Evolutionary conservation across 805 yeast genomes (phyloP).

Genomic region (Schwanniomyces sp.): DNA sequence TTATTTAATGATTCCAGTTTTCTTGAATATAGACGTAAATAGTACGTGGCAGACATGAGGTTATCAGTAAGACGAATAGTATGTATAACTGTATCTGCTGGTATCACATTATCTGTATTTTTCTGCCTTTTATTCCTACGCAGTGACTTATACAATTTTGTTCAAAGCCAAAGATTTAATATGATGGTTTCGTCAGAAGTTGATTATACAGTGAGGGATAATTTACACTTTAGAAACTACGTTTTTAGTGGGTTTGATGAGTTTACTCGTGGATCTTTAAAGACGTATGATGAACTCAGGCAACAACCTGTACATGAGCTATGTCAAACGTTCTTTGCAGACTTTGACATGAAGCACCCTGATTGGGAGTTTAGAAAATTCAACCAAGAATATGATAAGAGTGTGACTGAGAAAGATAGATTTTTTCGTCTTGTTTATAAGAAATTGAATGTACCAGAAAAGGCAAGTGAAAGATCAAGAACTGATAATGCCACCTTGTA

Average conservation of each 20-base stretch:
- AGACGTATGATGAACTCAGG: constrained; percentile 4
- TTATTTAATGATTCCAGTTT: neutral
- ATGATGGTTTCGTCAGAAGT: neutral
- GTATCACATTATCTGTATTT: neutral
- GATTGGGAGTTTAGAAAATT: constrained; percentile 20
- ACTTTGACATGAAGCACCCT: constrained; percentile 16
- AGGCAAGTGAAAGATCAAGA: constrained; percentile 4
- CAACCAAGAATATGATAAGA: constrained; percentile 16
- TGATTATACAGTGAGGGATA: neutral
- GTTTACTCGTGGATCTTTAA: constrained; percentile 8
- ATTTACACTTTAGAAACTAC: constrained; percentile 25
- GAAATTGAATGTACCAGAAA: constrained; percentile 7
- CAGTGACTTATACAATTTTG: neutral
- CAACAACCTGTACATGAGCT: constrained; percentile 15
- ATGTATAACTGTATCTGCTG: neutral
- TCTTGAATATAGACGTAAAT: neutral
- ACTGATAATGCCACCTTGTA: constrained; percentile 16
- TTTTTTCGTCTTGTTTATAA: constrained; percentile 11
- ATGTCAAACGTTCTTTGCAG: constrained; percentile 24
- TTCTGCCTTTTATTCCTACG: neutral
- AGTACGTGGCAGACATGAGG: constrained; percentile 7
- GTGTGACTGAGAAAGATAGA: constrained; percentile 15
- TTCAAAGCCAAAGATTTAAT: neutral
- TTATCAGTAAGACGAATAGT: constrained; percentile 7
- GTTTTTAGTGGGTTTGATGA: constrained; percentile 16